Base-by-base conservation (phyloP, 2,329 filamentous ascomycete species). In the Exophiala phaeomuriformis region DNA sequence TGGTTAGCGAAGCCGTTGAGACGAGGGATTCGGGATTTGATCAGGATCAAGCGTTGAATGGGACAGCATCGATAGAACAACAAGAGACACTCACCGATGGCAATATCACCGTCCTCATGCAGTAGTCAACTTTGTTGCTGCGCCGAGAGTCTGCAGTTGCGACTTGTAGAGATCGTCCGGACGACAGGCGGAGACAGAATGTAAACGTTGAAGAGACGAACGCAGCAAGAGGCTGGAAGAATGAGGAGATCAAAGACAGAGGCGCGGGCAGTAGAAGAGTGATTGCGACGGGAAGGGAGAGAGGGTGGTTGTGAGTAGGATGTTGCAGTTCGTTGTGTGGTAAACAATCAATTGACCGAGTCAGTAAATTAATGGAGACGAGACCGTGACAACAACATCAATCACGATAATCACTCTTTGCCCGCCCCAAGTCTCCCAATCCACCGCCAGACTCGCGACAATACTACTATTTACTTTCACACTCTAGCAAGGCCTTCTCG, bases 1-100 rank as follows among this genome's bases (percentile, higher is more conserved):
- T 63, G 19, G 55, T 58, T 58, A 36, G 43, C 8, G 27, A 27
- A 28, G 9, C 37, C 44, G 30, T 27, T 5, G 4, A 12, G 32
- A 4, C 19, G 7, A 36, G 9, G n/a, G 31, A 6, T 4, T 3
- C 29, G 32, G 42, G 28, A 3, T 32, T 31, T 45, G 7, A 43
- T 45, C 30, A 19, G 12, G 42, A 29, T 19, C 42, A 30, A 6
- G 29, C 10, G 28, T 10, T 3, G 42, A 32, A n/a, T 32, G 32
- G 29, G 42, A 12, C 28, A 32, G 8, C 6, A 5, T 32, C 12
- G 28, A 19, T 3, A 3, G 10, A 3, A 1, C 3, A 19, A 19
- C 29, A 45, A 29, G 32, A 10, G 9, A 33, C 27, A 49, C 31
- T 32, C 10, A 42, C 47, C 10, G 28, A 37, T 30, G 42, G 6